Evolutionary conservation across 2,329 filamentous ascomycete species (phyloP), one percentile per base, ranked within the genome.

Genomic region (Penicillium fuscoglaucum): DNA sequence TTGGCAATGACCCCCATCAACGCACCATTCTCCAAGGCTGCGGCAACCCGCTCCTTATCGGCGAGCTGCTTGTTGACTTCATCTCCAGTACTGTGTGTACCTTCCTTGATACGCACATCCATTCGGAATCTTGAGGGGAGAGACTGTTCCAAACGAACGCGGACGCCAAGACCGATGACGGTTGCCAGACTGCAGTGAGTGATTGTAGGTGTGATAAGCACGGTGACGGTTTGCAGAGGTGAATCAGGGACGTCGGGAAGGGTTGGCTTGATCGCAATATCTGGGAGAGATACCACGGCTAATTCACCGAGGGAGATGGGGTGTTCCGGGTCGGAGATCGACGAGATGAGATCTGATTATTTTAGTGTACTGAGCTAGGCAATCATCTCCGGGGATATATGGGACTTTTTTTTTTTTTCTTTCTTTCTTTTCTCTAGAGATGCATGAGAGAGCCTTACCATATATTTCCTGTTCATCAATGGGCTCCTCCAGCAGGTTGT

Each of bases 391-490:
- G n/a, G 31, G 50, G 13, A 24, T n/a, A 19, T 19, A 49, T 35
- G 17, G 31, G 19, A 15, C n/a, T 44, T 43, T 5, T 26, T 15
- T 26, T 26, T 43, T 15, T 4, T 4, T 2, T 21, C 19, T 21
- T 21, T 21, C 19, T 21, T 21, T 21, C 1, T 37, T n/a, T 10
- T 17, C 10, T 40, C 12, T 40, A 29, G 10, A 29, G 6, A 15
- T 15, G 5, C 24, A 8, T 24, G 9, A n/a, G 43, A 35, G 6
- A 15, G 8, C 44, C 64, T 44, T 79, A 95, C 91, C 92, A 73
- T 93, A 99, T 43, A 99, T 93, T 77, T 99, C 95, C 75, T 97
- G 95, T 74, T 96, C 91, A 72, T 99, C 95, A 66, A 99, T 96
- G 57, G 90, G 90, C 68, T 98, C 93, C 37, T 87, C 82, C 1